Conservation (phyloP, 2,329 filamentous ascomycete species). For the Grosmannia penicillata region DNA sequence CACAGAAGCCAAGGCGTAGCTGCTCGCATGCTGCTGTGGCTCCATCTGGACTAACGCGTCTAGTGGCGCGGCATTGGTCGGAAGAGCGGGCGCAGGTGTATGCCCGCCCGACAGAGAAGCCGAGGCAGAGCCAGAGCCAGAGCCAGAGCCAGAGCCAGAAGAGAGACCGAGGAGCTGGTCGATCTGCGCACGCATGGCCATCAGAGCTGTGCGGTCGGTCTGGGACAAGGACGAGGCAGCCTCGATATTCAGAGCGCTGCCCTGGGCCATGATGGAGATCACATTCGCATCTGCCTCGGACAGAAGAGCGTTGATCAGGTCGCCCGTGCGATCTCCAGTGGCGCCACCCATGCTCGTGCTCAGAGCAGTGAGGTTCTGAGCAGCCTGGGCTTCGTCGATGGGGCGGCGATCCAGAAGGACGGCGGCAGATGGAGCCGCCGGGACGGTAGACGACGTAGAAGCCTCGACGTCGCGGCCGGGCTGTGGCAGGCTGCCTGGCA, state of each 20-base stretch:
- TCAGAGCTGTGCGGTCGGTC: slow-evolving; percentile 29
- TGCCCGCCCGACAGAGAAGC: no score
- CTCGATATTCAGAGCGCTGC: slow-evolving; percentile 27
- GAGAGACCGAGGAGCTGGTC: slow-evolving; percentile 10
- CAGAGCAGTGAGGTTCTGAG: slow-evolving; percentile 35
- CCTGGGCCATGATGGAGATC: slow-evolving; percentile 34
- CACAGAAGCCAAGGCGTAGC: no score
- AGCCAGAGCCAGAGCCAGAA: no score
- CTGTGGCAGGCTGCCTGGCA: no score
- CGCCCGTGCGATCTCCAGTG: slow-evolving; percentile 18
- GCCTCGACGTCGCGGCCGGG: not conserved
- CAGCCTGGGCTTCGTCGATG: slow-evolving; percentile 51
- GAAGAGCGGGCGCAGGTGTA: no score
- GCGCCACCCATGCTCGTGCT: not conserved
- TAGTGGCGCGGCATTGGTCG: no score
- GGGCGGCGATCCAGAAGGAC: slow-evolving; percentile 19
- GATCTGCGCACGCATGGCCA: slow-evolving; percentile 29
- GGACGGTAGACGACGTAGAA: not conserved
- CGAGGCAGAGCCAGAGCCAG: no score
- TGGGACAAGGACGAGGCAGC: slow-evolving; percentile 21
- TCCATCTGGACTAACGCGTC: no score
- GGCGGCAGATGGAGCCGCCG: slow-evolving; percentile 4
- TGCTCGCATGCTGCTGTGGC: no score
- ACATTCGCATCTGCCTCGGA: slow-evolving; percentile 27
- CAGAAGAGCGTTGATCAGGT: slow-evolving; percentile 45